Percentiles rank a stretch among this genome's conserved stretches.
These are phyloP conservation scores for Ettlia oleoabundans DNA, from an alignment of 139 green algal species.

Conservation along the genomic window DNA sequence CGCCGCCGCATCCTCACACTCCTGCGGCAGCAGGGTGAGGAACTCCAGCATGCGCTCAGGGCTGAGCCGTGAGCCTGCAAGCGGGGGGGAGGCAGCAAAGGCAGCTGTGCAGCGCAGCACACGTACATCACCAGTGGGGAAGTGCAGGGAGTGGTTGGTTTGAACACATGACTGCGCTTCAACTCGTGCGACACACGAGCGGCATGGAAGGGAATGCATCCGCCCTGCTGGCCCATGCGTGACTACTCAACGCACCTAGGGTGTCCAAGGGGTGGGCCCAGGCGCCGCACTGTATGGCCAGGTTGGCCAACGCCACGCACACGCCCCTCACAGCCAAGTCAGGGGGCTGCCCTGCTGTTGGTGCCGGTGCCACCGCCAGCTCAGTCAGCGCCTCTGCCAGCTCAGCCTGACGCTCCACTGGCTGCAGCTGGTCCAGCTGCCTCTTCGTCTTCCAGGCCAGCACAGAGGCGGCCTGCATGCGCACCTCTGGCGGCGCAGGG, in stretches of 20 bases:
- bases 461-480: constrained; percentile 21
- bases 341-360: too few relatives aligned
- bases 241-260: too few relatives aligned
- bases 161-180: too few relatives aligned
- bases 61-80: constrained; percentile 5
- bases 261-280: constrained; percentile 26
- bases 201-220: too few relatives aligned
- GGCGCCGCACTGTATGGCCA: constrained; percentile 27
- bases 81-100: neutral
- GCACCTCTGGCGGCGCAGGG: neutral
- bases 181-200: too few relatives aligned
- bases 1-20: constrained; percentile 37
- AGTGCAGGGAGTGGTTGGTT: neutral
- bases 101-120: neutral
- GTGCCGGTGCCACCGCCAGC: neutral
- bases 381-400: constrained; percentile 14
- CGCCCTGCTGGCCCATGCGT: too few relatives aligned
- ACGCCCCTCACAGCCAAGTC: neutral
- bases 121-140: too few relatives aligned
- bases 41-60: constrained; percentile 27
- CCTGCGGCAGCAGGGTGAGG: constrained; percentile 35
- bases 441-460: constrained; percentile 38
- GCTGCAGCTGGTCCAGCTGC: constrained; percentile 43
- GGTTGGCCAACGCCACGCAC: constrained; percentile 24
- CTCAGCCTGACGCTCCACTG: constrained; percentile 2